Conservation (phyloP, 257 asterid genomes). For the Solanum etuberosum region DNA sequence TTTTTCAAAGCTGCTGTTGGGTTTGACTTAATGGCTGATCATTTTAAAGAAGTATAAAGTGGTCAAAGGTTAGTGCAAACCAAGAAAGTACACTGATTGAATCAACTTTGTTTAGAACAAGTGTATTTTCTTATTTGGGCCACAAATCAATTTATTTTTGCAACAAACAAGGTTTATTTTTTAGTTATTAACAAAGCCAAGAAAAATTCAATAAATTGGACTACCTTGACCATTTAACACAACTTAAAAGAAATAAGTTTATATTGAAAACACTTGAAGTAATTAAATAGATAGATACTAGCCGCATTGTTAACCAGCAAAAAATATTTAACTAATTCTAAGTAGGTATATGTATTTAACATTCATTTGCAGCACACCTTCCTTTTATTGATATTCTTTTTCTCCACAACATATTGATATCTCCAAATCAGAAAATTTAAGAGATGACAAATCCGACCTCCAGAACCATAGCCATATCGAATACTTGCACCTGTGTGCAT, state of each 20-base stretch:
- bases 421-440: not conserved
- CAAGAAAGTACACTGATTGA: not conserved
- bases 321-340: not conserved
- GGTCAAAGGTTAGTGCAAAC: not conserved
- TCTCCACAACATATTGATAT: not conserved
- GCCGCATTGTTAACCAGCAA: not conserved
- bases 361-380: not conserved
- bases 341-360: not conserved
- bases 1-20: not conserved
- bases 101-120: not conserved
- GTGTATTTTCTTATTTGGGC: not conserved
- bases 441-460: not conserved
- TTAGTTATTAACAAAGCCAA: not conserved
- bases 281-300: not conserved
- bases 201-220: not conserved
- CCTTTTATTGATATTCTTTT: not conserved
- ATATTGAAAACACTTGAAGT: not conserved
- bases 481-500: not conserved
- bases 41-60: not conserved
- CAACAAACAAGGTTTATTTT: not conserved
- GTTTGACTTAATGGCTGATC: not conserved
- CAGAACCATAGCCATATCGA: not conserved
- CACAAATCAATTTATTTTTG: not conserved
- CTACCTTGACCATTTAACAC: not conserved
- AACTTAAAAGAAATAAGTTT: not conserved